phyloP scores from a whole-genome alignment of 2,329 filamentous ascomycete genomes.

The Neoascochyta sp. region DNA sequence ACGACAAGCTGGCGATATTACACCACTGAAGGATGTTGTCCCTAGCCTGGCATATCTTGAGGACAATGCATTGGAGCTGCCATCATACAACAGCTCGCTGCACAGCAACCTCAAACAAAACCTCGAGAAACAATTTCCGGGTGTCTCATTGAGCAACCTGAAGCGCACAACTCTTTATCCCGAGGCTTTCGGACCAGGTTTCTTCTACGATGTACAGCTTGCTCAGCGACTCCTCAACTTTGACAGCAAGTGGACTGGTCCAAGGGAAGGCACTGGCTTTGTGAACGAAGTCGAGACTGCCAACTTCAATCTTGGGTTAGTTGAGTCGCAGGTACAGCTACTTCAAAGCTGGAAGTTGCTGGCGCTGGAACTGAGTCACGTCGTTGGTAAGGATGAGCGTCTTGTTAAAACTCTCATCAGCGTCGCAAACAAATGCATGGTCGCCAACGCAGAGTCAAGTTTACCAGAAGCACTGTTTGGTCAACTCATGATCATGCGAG shows the following conservation, averaged over 20 bases:
- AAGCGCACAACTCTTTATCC: constrained; percentile 68
- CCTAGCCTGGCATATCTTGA: constrained; percentile 75
- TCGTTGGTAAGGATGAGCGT: constrained; percentile 50
- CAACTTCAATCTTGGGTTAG: constrained; percentile 85
- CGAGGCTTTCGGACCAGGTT: constrained; percentile 66
- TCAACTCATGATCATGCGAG: constrained; percentile 69
- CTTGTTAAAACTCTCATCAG: constrained; percentile 68
- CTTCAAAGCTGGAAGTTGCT: constrained; percentile 89
- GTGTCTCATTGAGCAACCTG: constrained; percentile 71
- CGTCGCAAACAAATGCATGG: constrained; percentile 72
- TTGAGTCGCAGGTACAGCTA: constrained; percentile 84
- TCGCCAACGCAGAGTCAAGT: constrained; percentile 68
- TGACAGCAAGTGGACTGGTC: constrained; percentile 68
- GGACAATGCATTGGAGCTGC: constrained; percentile 72
- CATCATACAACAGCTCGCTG: constrained; percentile 80
- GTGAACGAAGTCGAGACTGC: constrained; percentile 77
- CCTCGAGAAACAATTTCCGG: constrained; percentile 71
- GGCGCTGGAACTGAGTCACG: constrained; percentile 75
- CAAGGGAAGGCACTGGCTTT: constrained; percentile 64
- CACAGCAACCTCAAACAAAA: constrained; percentile 84
- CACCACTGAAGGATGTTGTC: constrained; percentile 67
- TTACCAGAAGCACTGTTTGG: constrained; percentile 79
- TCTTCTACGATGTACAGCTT: constrained; percentile 78
- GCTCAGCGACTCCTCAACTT: constrained; percentile 73
- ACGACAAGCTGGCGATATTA: constrained; percentile 67